phyloP scores from a whole-genome alignment of 2,329 filamentous ascomycete genomes.

The Zarea fungicola region DNA sequence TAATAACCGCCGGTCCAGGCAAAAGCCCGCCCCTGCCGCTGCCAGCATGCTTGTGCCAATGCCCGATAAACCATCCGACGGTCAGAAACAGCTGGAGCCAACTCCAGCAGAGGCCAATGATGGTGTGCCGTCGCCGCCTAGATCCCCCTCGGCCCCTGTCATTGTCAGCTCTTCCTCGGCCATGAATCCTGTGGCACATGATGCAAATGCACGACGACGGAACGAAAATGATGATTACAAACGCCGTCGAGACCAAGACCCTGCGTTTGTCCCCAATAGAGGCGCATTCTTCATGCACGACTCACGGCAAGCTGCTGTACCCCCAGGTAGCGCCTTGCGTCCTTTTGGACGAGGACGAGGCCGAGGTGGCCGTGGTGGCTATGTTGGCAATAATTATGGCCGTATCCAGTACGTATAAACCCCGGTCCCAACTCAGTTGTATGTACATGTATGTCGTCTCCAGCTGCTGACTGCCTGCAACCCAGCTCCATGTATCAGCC shows the following conservation, averaged over 20 bases:
- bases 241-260: conserved; percentile 81
- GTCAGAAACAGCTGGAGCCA: neutral
- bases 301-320: conserved; percentile 72
- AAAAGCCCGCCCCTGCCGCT: neutral
- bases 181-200: conserved; percentile 50
- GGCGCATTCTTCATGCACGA: conserved; percentile 98
- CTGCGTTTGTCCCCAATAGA: conserved; percentile 87
- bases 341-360: conserved; percentile 65
- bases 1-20: conserved; percentile 21
- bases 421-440: neutral
- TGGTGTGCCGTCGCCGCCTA: conserved; percentile 30
- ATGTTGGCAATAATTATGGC: conserved; percentile 48
- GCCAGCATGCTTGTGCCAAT: neutral
- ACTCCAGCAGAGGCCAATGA: conserved; percentile 13
- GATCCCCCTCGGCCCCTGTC: conserved; percentile 42
- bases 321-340: conserved; percentile 71
- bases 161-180: conserved; percentile 50
- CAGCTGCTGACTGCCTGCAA: conserved; percentile 20
- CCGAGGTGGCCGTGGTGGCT: conserved; percentile 54
- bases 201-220: conserved; percentile 58
- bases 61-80: neutral
- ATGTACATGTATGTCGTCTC: neutral
- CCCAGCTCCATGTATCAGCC: conserved; percentile 38
- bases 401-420: conserved; percentile 56
- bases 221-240: conserved; percentile 89